Percentiles rank a stretch among this genome's conserved stretches.
These are phyloP conservation scores for Trichoderma simmonsii DNA, from an alignment of 2,329 filamentous ascomycete genomes.

Conservation along the genomic window DNA sequence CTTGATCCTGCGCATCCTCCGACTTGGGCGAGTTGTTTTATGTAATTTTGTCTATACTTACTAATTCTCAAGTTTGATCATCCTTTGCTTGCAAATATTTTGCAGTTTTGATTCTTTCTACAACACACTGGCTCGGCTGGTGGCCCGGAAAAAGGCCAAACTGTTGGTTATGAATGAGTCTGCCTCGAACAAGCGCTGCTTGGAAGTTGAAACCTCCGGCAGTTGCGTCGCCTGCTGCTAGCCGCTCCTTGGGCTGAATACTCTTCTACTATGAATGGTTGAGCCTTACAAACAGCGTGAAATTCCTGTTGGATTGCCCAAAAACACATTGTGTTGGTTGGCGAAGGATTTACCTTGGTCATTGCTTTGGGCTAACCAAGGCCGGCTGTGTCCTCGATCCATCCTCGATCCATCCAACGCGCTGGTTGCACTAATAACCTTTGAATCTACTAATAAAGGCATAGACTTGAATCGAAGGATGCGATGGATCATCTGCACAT, in stretches of 20 bases:
- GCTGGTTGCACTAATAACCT: background rate
- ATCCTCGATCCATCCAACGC: background rate
- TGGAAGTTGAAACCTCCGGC: background rate
- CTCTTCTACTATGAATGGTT: background rate
- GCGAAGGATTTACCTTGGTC: background rate
- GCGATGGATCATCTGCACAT: background rate
- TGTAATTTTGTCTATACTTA: background rate
- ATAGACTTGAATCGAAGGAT: background rate
- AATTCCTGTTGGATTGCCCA: background rate
- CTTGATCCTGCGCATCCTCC: background rate
- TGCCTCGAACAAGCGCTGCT: background rate
- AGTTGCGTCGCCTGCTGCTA: background rate
- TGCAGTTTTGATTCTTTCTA: background rate
- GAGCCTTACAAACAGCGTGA: background rate
- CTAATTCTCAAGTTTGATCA: background rate
- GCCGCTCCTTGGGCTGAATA: background rate
- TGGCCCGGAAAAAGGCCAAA: background rate
- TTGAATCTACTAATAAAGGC: background rate
- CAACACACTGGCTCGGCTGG: background rate
- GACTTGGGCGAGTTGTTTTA: background rate
- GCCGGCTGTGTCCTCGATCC: background rate
- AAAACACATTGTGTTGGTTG: background rate
- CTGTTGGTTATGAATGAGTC: background rate
- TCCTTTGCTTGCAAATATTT: background rate
- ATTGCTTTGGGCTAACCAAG: background rate